Evolutionary conservation across 139 green algal species (phyloP), one percentile per base, ranked within the genome.

Genomic region (Chlorella vulgaris): DNA sequence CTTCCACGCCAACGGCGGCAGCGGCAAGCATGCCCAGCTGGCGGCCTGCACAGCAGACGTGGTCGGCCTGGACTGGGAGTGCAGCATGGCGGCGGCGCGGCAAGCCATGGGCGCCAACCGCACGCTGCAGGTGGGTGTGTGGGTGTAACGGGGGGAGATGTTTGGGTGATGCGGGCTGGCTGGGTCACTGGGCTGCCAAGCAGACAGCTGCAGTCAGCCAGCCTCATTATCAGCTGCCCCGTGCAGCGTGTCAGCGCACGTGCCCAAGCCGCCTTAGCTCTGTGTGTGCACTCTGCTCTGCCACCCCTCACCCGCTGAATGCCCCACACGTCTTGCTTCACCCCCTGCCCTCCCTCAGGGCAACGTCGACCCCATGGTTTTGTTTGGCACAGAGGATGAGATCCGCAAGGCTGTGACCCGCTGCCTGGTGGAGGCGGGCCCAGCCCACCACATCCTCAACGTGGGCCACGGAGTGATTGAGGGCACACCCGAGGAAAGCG

Each of bases 341-440:
- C 38, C 28, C 36, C 73, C 35, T 24, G 21, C 39, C 28, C n/a
- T 24, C 28, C 58, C 33, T 22, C 81, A 88, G 61, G 86, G 83
- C 73, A 98, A 99, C 82, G 92, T 99, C 60, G 96, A 98, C 87
- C 96, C 96, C 31, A 97, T 98, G 94, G 80, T 96, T 21, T 89
- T 99, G 42, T 98, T 99, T 85, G 96, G 91, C 13, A 86, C 26
- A 2, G 81, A 96, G 82, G 86, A 92, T 22, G 42, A 70, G 10
- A 96, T 98, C 73, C 61, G 87, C 58, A 43, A 84, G 29, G 91
- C 89, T 35, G 93, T 97, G 36, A 78, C 85, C 2, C 68, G 81
- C 22, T 92, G 86, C 81, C 76, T 96, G 82, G 42, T 90, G 26
- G 73, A 90, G 53, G 91, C 75, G 18, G 93, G 91, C 22, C 86